phyloP scores from a whole-genome alignment of 495 filamentous ascomycete species.

The Halenospora varia region DNA sequence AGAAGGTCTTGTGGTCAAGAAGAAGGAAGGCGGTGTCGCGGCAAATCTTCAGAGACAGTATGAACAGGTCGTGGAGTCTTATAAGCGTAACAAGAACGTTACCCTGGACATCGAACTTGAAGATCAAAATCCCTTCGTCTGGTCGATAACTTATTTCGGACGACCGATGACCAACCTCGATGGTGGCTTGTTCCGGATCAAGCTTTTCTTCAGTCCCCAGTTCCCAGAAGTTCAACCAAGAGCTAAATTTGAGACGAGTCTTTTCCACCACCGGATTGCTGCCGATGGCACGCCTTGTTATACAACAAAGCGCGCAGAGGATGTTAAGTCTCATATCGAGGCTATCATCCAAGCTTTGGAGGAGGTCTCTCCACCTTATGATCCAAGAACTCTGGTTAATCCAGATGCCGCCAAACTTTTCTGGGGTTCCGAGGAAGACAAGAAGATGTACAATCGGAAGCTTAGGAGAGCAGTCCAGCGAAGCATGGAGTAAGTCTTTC shows the following conservation, averaged over 20 bases:
- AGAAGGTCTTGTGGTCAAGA: conserved; percentile 59
- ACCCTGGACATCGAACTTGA: conserved; percentile 71
- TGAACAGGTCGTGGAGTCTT: conserved; percentile 73
- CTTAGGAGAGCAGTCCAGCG: conserved; percentile 59
- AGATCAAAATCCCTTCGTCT: conserved; percentile 66
- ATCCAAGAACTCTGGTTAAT: conserved; percentile 85
- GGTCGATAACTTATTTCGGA: conserved; percentile 76
- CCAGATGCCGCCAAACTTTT: conserved; percentile 81
- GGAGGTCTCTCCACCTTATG: conserved; percentile 82
- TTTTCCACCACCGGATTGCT: conserved; percentile 90
- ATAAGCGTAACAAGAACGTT: conserved; percentile 62
- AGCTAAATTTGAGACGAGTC: conserved; percentile 69
- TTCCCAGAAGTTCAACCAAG: conserved; percentile 93
- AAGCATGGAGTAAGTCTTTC: conserved; percentile 43
- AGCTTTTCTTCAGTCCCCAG: conserved; percentile 75
- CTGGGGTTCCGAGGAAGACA: conserved; percentile 77
- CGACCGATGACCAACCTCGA: conserved; percentile 91
- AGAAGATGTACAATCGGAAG: conserved; percentile 78
- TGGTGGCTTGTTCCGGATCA: conserved; percentile 83
- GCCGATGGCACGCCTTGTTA: conserved; percentile 79
- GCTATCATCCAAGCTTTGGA: conserved; percentile 80
- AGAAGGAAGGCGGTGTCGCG: conserved; percentile 69
- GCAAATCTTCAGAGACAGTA: conserved; percentile 78
- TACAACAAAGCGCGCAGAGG: conserved; percentile 66
- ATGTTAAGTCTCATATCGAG: conserved; percentile 79